Base-by-base conservation (phyloP, 2,329 filamentous ascomycete genomes). In the Aspergillus tamarii region DNA sequence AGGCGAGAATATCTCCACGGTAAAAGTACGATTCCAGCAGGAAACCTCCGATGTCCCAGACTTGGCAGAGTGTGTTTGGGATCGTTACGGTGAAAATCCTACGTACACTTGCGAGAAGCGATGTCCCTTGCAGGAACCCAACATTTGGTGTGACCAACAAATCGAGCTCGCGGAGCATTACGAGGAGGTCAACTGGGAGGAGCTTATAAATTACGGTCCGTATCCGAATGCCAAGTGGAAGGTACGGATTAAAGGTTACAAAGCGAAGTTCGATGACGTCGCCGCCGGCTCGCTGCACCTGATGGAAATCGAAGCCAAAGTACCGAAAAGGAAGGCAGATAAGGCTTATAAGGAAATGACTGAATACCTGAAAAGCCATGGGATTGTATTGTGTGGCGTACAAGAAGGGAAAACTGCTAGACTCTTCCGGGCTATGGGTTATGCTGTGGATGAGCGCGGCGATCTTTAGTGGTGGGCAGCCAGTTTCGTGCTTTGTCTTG, bases 181-280 rank as follows among this genome's bases (percentile, higher is more conserved):
- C 21, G 9, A 55, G 9, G 11, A 8, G 1, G 14, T 62, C 23
- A 46, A 54, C 26, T 62, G 60, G 60, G 14, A 23, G 21, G 56
- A 9, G 14, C n/a, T 62, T 19, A 30, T 19, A 12, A 23, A n/a
- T 1, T 62, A 43, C 14, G 60, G 60, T 6, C 60, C 60, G 7
- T 62, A 59, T 26, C 36, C 14, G 21, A 50, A 62, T 26, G 55
- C 46, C 19, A 62, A 62, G 36, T 62, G 60, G 60, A 62, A 62
- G 60, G 8, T 62, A 16, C 16, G n/a, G 19, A 43, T 62, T 2
- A 10, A 59, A 16, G 60, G 56, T 16, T 26, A 54, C n/a, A 54
- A 62, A 14, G 39, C 56, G n/a, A 59, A 62, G n/a, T 59, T 62
- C 12, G 60, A 62, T 23, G 56, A 62, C 39, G 60, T 62, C 6